Evolutionary conservation across 2,329 filamentous ascomycete genomes (phyloP).

Genomic region (Alternaria solani): DNA sequence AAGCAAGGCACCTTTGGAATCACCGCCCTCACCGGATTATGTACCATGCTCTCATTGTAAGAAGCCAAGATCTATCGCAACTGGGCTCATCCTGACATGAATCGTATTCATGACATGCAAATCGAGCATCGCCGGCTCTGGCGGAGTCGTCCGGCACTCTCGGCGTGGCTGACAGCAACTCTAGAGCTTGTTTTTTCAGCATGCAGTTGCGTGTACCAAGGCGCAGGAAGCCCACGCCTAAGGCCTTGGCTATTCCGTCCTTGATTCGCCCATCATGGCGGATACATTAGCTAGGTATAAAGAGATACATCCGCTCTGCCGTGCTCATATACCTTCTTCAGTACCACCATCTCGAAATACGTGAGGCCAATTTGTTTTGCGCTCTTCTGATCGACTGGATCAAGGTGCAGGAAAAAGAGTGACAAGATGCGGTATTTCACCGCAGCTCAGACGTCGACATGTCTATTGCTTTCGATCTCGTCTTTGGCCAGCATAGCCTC

Average conservation of each 20-base stretch:
- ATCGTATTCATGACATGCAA: background rate
- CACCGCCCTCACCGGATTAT: background rate
- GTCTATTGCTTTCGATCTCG: slow-evolving; percentile 14
- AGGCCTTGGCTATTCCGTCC: slow-evolving; percentile 4
- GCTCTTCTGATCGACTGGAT: background rate
- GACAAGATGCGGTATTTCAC: slow-evolving; percentile 15
- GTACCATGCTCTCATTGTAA: background rate
- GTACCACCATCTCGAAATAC: background rate
- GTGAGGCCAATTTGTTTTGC: background rate
- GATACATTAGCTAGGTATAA: slow-evolving; percentile 3
- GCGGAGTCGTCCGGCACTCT: background rate
- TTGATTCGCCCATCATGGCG: background rate
- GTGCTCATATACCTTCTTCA: background rate
- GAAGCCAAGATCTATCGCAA: background rate
- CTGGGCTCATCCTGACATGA: background rate
- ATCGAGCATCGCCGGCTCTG: background rate
- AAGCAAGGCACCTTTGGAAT: background rate
- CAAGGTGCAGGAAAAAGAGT: background rate
- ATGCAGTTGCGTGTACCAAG: background rate
- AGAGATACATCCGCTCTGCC: background rate
- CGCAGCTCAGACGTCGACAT: slow-evolving; percentile 9
- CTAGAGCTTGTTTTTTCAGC: slow-evolving; percentile 3
- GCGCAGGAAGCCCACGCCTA: background rate
- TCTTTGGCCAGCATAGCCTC: slow-evolving; percentile 12
- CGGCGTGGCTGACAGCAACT: slow-evolving; percentile 1